phyloP scores from a whole-genome alignment of 176 grass and related monocot species.

The Poa pratensis region DNA sequence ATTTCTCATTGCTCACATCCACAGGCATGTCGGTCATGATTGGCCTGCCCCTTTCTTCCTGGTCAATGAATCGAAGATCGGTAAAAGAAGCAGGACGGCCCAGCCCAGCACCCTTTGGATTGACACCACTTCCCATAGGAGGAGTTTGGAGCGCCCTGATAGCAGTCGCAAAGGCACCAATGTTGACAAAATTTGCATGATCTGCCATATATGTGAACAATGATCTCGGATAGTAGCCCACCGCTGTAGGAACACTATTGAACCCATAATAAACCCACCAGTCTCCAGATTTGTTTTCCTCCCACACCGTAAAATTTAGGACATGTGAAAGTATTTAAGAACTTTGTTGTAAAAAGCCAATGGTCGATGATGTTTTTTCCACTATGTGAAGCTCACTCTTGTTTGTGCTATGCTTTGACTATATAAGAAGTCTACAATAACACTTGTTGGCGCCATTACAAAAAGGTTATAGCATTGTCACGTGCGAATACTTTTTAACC shows the following conservation, averaged over 20 bases:
- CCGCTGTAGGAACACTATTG: background rate
- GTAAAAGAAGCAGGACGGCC: background rate
- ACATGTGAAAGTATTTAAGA: background rate
- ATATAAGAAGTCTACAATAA: too few species aligned
- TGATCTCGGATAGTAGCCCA: background rate
- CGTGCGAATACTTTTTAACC: background rate
- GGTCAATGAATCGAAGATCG: background rate
- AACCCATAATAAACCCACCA: slow-evolving; percentile 13
- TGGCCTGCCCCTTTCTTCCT: background rate
- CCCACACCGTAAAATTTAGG: background rate
- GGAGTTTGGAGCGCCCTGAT: background rate
- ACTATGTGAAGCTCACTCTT: background rate
- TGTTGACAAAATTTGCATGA: background rate
- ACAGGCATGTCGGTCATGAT: background rate
- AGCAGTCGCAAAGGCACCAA: background rate
- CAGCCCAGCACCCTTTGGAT: background rate
- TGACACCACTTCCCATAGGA: background rate
- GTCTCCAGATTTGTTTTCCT: background rate
- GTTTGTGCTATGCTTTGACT: background rate
- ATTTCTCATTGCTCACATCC: background rate
- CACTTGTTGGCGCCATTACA: too few species aligned
- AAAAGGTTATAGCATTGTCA: too few species aligned
- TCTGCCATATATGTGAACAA: background rate
- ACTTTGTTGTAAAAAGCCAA: background rate
- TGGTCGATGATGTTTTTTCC: too few species aligned